Evolutionary conservation across 2,329 filamentous ascomycete genomes (phyloP).

Genomic region (Botrytis paeoniae): DNA sequence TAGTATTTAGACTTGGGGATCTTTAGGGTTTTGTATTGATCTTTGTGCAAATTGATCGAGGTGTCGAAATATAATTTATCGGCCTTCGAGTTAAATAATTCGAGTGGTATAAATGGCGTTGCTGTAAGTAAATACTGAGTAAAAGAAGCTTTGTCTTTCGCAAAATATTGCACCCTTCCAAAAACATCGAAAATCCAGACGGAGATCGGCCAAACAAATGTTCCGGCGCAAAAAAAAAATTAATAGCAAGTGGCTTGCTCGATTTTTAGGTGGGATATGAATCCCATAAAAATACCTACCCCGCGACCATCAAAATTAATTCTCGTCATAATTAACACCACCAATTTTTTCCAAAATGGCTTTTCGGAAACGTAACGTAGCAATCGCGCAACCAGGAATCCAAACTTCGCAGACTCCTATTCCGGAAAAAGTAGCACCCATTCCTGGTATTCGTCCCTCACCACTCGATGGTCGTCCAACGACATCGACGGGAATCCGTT

Average conservation of each 20-base stretch:
- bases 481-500: conserved; percentile 86
- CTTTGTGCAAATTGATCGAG: not conserved
- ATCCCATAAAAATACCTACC: not conserved
- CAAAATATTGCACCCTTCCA: conserved; percentile 11
- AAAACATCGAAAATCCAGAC: conserved; percentile 12
- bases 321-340: conserved; percentile 12
- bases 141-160: conserved; percentile 12
- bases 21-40: not conserved
- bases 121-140: not conserved
- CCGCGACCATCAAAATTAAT: conserved; percentile 1
- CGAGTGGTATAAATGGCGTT: conserved; percentile 10
- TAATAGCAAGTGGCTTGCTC: not conserved
- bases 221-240: conserved; percentile 16
- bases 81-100: not conserved
- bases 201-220: conserved; percentile 1
- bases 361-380: conserved; percentile 66
- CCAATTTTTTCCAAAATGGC: conserved; percentile 47
- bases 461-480: conserved; percentile 83
- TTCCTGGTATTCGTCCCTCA: conserved; percentile 70
- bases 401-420: not conserved
- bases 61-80: not conserved
- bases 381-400: conserved; percentile 41
- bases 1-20: not conserved
- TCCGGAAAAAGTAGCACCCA: conserved; percentile 31
- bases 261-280: not conserved